Evolutionary conservation across 805 yeast species (phyloP).

Genomic region (Pichia nakasei): DNA sequence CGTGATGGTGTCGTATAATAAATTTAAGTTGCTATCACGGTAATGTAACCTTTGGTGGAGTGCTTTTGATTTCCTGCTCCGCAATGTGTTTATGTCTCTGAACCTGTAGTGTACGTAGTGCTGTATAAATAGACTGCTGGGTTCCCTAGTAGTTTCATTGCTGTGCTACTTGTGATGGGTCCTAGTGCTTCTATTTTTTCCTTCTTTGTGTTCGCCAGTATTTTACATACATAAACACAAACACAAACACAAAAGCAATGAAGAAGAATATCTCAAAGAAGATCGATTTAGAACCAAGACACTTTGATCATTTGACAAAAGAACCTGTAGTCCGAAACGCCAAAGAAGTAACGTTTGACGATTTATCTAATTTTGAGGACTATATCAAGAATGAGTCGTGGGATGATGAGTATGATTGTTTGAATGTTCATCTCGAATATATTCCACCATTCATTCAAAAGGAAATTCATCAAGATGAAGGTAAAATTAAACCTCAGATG

Average conservation of each 20-base stretch:
- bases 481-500: slow-evolving; percentile 60
- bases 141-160: no score
- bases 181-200: background rate
- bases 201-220: background rate
- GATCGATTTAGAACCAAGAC: slow-evolving; percentile 18
- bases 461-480: slow-evolving; percentile 59
- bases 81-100: no score
- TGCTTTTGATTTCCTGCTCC: background rate
- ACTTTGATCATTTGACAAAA: slow-evolving; percentile 19
- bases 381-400: slow-evolving; percentile 62
- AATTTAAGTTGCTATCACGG: no score
- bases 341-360: slow-evolving; percentile 40
- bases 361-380: slow-evolving; percentile 50
- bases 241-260: slow-evolving; percentile 1
- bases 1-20: no score
- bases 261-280: slow-evolving; percentile 19
- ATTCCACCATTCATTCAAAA: slow-evolving; percentile 64
- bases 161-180: no score
- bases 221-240: background rate
- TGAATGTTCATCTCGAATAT: slow-evolving; percentile 57
- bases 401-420: slow-evolving; percentile 62
- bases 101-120: no score
- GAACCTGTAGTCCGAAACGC: slow-evolving; percentile 23
- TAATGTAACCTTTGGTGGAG: no score
- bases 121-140: no score